phyloP scores from a whole-genome alignment of 2,329 filamentous ascomycete genomes.

The Macrophomina phaseolina region DNA sequence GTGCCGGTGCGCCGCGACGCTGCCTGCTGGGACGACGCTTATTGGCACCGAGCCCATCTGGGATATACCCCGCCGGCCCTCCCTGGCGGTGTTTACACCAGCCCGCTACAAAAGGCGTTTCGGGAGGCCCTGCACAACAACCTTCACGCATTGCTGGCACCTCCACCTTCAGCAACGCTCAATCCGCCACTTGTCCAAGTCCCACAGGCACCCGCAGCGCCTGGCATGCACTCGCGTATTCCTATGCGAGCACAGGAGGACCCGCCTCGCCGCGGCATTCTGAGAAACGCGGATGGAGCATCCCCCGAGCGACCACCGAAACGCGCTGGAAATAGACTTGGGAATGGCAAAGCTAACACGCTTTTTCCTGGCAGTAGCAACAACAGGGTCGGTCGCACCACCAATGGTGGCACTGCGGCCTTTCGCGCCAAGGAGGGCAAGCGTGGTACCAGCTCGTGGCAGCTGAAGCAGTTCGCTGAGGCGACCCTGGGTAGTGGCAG shows the following conservation, averaged over 20 bases:
- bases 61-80: slow-evolving; percentile 31
- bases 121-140: slow-evolving; percentile 36
- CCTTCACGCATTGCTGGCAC: slow-evolving; percentile 14
- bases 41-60: slow-evolving; percentile 22
- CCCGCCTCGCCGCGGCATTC: slow-evolving; percentile 3
- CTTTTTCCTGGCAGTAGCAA: slow-evolving; percentile 19
- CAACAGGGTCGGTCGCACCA: slow-evolving; percentile 22
- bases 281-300: background rate
- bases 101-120: slow-evolving; percentile 39
- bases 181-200: slow-evolving; percentile 1
- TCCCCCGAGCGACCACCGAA: background rate
- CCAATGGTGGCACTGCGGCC: slow-evolving; percentile 63
- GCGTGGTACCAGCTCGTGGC: slow-evolving; percentile 89
- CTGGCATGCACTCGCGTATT: slow-evolving; percentile 36
- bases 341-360: slow-evolving; percentile 20
- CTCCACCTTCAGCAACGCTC: background rate
- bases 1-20: slow-evolving; percentile 28
- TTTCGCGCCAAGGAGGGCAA: slow-evolving; percentile 86
- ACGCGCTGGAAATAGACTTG: background rate
- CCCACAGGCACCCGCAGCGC: slow-evolving; percentile 21
- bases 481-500: slow-evolving; percentile 94
- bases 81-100: slow-evolving; percentile 38
- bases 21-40: slow-evolving; percentile 23
- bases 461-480: slow-evolving; percentile 96
- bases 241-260: slow-evolving; percentile 35